phyloP scores from a whole-genome alignment of 805 yeast species.

The Yarrowia deformans region DNA sequence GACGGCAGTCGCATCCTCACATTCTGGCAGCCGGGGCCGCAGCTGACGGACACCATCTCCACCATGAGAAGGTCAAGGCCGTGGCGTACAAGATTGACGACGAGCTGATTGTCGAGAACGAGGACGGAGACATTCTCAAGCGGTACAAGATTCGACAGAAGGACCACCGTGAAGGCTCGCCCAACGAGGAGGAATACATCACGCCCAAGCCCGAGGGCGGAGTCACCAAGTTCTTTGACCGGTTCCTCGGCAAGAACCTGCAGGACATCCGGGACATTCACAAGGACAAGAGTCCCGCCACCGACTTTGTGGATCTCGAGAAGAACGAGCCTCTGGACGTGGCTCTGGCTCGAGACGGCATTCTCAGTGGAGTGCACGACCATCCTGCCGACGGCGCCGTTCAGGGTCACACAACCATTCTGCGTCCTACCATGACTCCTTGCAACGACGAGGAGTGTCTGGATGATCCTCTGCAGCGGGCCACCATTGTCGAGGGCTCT shows the following conservation, averaged over 20 bases:
- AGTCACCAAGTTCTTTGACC: conserved; percentile 9
- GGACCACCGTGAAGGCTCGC: background rate
- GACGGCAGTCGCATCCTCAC: conserved; percentile 24
- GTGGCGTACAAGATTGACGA: conserved; percentile 84
- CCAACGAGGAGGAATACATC: conserved; percentile 14
- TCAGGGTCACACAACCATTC: conserved; percentile 2
- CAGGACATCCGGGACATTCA: conserved; percentile 30
- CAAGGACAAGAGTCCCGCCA: conserved; percentile 32
- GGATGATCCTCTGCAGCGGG: conserved; percentile 32
- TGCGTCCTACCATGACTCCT: conserved; percentile 31
- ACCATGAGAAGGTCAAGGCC: conserved; percentile 50
- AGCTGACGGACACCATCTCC: background rate
- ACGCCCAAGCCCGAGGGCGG: conserved; percentile 21
- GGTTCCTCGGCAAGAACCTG: conserved; percentile 20
- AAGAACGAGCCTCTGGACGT: conserved; percentile 33
- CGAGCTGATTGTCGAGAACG: conserved; percentile 82
- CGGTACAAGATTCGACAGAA: conserved; percentile 67
- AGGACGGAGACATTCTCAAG: conserved; percentile 89
- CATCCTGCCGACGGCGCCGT: conserved; percentile 23
- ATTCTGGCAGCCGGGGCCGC: conserved; percentile 10
- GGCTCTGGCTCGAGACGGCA: conserved; percentile 28
- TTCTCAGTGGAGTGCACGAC: conserved; percentile 1
- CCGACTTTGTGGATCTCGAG: conserved; percentile 33
- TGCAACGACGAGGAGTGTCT: conserved; percentile 32
- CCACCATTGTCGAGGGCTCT: conserved; percentile 29